Evolutionary conservation across 495 filamentous ascomycete species (phyloP), one percentile per base, ranked within the genome.

Genomic region (Antarctomyces pellizariae): DNA sequence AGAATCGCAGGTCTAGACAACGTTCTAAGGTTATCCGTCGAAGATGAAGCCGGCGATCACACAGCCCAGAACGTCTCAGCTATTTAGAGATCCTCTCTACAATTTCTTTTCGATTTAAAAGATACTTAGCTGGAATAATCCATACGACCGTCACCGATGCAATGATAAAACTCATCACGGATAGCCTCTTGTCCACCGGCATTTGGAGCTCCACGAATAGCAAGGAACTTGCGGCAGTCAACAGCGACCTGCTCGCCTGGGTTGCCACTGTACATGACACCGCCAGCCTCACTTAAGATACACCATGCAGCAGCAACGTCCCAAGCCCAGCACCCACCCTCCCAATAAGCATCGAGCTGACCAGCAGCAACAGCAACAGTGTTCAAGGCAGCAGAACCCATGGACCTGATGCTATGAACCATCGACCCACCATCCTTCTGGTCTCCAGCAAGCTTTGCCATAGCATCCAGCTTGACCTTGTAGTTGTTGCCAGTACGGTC

Each of bases 321-420:
- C 83, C 83, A 92, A 15, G 75, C 77, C 73, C 78, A 92, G 45
- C 75, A 84, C 5, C 84, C 83, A 8, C 76, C 79, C 41, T 93
- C 83, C 83, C 84, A 93, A 38, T 89, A 92, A 16, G 69, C 28
- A 50, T 93, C 83, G 16, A 86, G 35, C 37, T 66, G 62, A 1
- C 83, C 84, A 1, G 63, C 58, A 9, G 83, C 83, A 22, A 82
- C 71, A n/a, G 56, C 61, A 31, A 76, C 86, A 9, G 89, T 41
- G 39, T 91, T 91, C 39, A 92, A 48, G 16, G 80, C 83, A 7
- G 83, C 83, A 24, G 60, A 71, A 1, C 83, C 83, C 37, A 83
- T 38, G 39, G 57, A 68, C 13, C 83, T 52, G 22, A 93, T 44
- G 2, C 63, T 62, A 33, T 86, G 79, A 20, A 86, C 77, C 82